phyloP scores from a whole-genome alignment of 2,329 filamentous ascomycete genomes.

The Diaporthe helianthi region DNA sequence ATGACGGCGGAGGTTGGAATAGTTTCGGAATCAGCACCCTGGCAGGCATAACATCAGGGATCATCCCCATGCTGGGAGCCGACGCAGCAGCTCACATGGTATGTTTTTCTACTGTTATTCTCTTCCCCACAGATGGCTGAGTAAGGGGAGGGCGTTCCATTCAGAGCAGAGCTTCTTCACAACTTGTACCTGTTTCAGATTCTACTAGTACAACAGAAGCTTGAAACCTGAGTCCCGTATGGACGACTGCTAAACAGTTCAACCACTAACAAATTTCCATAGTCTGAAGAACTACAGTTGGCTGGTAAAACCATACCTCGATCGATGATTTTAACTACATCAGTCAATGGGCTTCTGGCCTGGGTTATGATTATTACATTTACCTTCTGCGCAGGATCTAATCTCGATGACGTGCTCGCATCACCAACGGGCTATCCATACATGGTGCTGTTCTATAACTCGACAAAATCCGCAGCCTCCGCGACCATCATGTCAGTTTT shows the following conservation, averaged over 20 bases:
- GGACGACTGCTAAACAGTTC: not conserved
- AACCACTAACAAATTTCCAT: not conserved
- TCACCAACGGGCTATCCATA: conserved; percentile 39
- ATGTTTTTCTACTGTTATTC: not conserved
- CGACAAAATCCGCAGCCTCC: conserved; percentile 35
- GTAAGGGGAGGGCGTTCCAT: not conserved
- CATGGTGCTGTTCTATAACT: conserved; percentile 41
- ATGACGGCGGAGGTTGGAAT: conserved; percentile 44
- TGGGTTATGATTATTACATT: conserved; percentile 37
- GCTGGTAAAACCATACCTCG: conserved; percentile 43
- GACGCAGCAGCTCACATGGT: conserved; percentile 42
- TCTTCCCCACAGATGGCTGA: too few relatives aligned
- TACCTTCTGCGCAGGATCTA: conserved; percentile 36
- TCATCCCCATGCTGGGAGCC: conserved; percentile 44
- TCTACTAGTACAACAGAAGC: not conserved
- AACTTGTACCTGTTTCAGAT: not conserved
- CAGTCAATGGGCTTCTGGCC: conserved; percentile 46
- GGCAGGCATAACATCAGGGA: conserved; percentile 48
- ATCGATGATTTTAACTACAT: conserved; percentile 46
- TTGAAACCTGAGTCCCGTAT: too few relatives aligned
- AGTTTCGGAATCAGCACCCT: conserved; percentile 45
- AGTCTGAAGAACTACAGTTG: conserved; percentile 44
- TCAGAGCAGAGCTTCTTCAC: not conserved
- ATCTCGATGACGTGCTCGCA: conserved; percentile 2
- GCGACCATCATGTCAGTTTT: conserved; percentile 40